Conservation (phyloP, 2,329 filamentous ascomycete species). For the Paramyrothecium roridum region DNA sequence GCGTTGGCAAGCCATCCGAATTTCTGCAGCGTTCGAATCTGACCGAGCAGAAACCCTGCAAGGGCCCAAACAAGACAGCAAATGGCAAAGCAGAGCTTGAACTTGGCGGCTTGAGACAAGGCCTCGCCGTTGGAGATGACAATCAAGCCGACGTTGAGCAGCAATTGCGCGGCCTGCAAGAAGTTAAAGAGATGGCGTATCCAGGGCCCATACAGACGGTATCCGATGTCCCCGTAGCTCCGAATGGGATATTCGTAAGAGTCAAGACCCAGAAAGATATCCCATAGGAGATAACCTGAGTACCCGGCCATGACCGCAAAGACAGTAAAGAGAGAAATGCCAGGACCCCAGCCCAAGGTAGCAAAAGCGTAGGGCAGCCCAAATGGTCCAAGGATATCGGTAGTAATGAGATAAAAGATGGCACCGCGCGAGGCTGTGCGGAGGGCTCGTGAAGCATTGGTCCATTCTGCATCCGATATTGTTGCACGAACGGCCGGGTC, state of each 20-base stretch:
- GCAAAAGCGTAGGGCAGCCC: constrained; percentile 26
- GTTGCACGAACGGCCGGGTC: constrained; percentile 1
- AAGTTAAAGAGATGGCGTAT: constrained; percentile 45
- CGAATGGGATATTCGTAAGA: constrained; percentile 41
- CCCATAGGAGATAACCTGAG: constrained; percentile 45
- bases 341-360: constrained; percentile 39
- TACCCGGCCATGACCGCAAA: constrained; percentile 32
- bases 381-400: constrained; percentile 43
- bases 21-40: constrained; percentile 52
- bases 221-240: constrained; percentile 46
- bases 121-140: constrained; percentile 52
- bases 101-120: constrained; percentile 49
- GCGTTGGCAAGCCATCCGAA: constrained; percentile 54
- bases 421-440: constrained; percentile 43
- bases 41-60: constrained; percentile 49
- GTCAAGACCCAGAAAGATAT: constrained; percentile 41
- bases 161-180: constrained; percentile 42
- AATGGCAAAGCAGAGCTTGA: constrained; percentile 48
- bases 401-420: constrained; percentile 47
- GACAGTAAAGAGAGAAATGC: constrained; percentile 41
- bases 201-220: constrained; percentile 40
- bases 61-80: constrained; percentile 48
- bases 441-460: constrained; percentile 39
- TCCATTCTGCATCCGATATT: constrained; percentile 38
- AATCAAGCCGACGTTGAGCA: constrained; percentile 49